Conservation (phyloP, 441 rosid species). For the Brassica balearica region DNA sequence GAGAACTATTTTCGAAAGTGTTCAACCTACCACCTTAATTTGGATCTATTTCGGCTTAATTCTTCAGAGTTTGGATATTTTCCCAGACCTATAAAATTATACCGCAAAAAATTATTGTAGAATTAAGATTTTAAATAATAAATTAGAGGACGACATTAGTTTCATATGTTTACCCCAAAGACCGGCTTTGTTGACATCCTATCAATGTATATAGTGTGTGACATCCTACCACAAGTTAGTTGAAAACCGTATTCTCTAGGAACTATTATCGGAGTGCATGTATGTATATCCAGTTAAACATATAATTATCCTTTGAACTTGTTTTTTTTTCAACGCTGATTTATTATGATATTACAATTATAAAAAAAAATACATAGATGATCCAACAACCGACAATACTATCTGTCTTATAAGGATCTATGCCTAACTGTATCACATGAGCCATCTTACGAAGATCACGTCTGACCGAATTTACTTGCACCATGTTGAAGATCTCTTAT, state of each 20-base stretch:
- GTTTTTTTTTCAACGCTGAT: no score
- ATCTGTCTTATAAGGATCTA: no score
- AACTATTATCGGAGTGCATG: not conserved
- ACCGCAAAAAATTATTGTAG: not conserved
- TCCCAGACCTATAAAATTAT: not conserved
- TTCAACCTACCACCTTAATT: not conserved
- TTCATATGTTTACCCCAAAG: slow-evolving; percentile 2
- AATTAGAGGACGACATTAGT: not conserved
- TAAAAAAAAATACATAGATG: no score
- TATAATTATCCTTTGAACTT: not conserved
- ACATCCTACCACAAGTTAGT: not conserved
- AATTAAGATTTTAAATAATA: not conserved
- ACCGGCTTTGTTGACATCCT: not conserved
- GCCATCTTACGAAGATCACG: no score
- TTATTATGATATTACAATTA: no score
- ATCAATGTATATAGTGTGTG: not conserved
- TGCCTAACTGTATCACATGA: no score
- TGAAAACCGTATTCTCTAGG: not conserved
- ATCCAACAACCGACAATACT: no score
- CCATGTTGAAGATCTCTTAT: no score
- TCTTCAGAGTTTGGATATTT: not conserved
- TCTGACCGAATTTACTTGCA: no score
- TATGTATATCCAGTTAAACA: not conserved
- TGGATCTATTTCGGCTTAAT: not conserved
- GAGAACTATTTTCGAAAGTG: not conserved